Evolutionary conservation across 345 rosid species (phyloP).

Genomic region (Syzygium aqueum): DNA sequence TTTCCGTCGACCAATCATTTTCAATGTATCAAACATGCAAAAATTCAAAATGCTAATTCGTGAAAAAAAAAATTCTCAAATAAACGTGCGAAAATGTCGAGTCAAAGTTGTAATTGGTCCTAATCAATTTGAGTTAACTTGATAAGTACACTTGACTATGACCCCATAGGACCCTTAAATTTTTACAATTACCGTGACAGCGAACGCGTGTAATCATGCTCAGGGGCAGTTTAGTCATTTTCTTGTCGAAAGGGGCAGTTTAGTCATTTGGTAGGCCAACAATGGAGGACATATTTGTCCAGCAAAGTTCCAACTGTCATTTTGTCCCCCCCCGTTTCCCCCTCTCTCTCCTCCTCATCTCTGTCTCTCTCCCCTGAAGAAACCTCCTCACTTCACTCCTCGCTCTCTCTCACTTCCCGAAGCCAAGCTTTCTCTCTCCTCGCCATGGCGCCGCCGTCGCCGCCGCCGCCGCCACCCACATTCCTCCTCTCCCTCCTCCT

Average conservation of each 20-base stretch:
- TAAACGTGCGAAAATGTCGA: background rate
- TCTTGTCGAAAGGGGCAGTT: background rate
- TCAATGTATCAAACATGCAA: no score
- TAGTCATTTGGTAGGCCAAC: background rate
- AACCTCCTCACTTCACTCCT: background rate
- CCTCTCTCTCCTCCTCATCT: background rate
- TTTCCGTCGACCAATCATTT: no score
- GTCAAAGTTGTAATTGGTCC: background rate
- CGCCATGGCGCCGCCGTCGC: slow-evolving; percentile 24
- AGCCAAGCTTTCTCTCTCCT: slow-evolving; percentile 5
- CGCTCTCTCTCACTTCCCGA: background rate
- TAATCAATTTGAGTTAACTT: background rate
- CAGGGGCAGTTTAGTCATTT: background rate
- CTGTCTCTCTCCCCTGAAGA: background rate
- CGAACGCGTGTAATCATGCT: background rate
- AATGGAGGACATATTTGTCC: background rate
- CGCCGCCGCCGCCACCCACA: background rate
- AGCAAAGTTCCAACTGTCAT: slow-evolving; percentile 17
- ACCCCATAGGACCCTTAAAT: background rate
- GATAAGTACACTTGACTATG: background rate
- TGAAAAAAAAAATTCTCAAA: no score
- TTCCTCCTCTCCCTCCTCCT: slow-evolving; percentile 1
- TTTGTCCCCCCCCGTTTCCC: background rate
- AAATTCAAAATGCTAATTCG: no score
- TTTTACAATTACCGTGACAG: background rate